phyloP scores from a whole-genome alignment of 2,329 filamentous ascomycete species.

The Knufia petricola region DNA sequence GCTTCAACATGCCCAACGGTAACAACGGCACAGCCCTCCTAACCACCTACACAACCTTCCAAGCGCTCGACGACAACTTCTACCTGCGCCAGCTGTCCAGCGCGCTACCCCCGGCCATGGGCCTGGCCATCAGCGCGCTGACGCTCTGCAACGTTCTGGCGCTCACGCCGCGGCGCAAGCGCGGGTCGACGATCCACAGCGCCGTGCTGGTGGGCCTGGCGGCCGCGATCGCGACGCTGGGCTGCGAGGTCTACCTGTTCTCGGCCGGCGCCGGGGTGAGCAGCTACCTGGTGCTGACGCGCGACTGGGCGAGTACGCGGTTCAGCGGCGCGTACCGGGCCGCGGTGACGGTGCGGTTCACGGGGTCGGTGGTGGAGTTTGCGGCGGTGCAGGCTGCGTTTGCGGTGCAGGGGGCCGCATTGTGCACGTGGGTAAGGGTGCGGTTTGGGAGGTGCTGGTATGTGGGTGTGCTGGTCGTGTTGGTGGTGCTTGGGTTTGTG shows the following conservation, averaged over 20 bases:
- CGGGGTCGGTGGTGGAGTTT: background rate
- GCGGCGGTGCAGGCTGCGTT: background rate
- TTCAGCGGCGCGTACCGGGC: background rate
- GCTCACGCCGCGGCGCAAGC: constrained; percentile 3
- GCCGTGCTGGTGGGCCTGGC: background rate
- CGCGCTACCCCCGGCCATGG: background rate
- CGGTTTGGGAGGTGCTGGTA: background rate
- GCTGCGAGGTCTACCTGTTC: background rate
- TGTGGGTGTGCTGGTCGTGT: background rate
- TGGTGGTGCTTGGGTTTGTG: background rate
- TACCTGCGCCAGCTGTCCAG: background rate
- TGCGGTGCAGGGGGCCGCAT: background rate
- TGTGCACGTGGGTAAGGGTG: background rate
- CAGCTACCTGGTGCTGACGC: constrained; percentile 2
- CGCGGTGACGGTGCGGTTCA: background rate
- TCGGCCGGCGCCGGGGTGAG: background rate
- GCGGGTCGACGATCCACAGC: background rate
- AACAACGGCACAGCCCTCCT: background rate
- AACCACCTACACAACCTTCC: background rate
- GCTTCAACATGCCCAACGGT: background rate
- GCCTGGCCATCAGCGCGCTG: background rate
- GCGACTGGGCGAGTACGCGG: constrained; percentile 3
- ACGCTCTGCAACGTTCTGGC: constrained; percentile 4
- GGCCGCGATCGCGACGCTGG: background rate
- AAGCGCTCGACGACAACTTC: background rate